A percentile compares a stretch with the other conserved stretches of the same genome.
Evolutionary conservation across 176 grass and related monocot species (phyloP).

Genomic region (Sorghum bicolor): Sorghum_bicolor_NCBIv3 NC_012870.2:17145001-17145500

Average conservation of each 20-base stretch:
- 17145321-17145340: constrained; percentile 88
- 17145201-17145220: background rate
- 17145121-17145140: background rate
- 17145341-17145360: constrained; percentile 40
- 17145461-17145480: constrained; percentile 74
- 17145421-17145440: background rate
- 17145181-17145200: constrained; percentile 2
- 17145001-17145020: constrained; percentile 9
- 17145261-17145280: constrained; percentile 60
- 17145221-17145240: background rate
- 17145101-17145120: constrained; percentile 1
- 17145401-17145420: background rate
- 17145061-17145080: constrained; percentile 8
- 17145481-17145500: constrained; percentile 80
- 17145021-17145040: constrained; percentile 45
- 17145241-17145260: constrained; percentile 28
- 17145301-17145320: constrained; percentile 92
- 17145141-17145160: constrained; percentile 10
- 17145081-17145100: background rate
- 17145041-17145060: constrained; percentile 34
- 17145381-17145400: background rate
- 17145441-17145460: constrained; percentile 45
- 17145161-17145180: background rate
- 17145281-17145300: constrained; percentile 62
- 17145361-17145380: constrained; percentile 9